These are phyloP conservation scores for Nepenthes alata DNA, from an alignment of 179 eudicot species.

Conservation along the genomic window DNA sequence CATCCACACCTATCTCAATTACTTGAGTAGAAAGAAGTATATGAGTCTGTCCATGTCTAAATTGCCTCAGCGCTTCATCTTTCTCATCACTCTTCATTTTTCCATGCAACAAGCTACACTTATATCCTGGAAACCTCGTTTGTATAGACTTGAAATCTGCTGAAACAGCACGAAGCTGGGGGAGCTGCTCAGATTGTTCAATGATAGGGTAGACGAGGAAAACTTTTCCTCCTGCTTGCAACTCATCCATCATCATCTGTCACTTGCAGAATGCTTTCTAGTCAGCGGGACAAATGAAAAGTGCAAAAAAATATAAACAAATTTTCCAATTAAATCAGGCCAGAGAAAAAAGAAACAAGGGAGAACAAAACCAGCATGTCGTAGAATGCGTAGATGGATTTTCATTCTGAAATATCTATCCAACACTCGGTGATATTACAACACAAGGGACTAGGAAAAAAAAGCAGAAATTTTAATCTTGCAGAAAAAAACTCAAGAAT, in stretches of 20 bases:
- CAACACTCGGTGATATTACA: no score
- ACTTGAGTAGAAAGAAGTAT: conserved; percentile 84
- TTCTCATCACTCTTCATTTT: conserved; percentile 77
- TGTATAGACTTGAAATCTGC: conserved; percentile 63
- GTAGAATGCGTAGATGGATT: no score
- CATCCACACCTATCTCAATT: conserved; percentile 91
- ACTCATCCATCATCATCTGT: conserved; percentile 72
- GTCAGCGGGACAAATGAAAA: no score
- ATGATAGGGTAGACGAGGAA: conserved; percentile 82
- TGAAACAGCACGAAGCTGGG: conserved; percentile 86
- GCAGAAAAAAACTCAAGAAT: no score
- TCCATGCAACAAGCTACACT: conserved; percentile 81
- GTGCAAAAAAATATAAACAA: no score
- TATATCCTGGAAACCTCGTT: conserved; percentile 37
- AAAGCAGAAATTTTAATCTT: no score
- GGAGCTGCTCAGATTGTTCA: conserved; percentile 75
- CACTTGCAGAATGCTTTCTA: not conserved
- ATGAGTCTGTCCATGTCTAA: conserved; percentile 63
- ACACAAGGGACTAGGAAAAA: no score
- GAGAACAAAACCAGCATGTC: no score
- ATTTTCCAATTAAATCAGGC: no score
- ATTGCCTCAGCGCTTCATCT: conserved; percentile 57
- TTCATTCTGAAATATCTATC: no score
- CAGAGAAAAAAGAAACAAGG: no score
- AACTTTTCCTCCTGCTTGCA: conserved; percentile 68